Conservation (phyloP, 2,329 filamentous ascomycete genomes). For the Bipolaris sorokiniana region DNA sequence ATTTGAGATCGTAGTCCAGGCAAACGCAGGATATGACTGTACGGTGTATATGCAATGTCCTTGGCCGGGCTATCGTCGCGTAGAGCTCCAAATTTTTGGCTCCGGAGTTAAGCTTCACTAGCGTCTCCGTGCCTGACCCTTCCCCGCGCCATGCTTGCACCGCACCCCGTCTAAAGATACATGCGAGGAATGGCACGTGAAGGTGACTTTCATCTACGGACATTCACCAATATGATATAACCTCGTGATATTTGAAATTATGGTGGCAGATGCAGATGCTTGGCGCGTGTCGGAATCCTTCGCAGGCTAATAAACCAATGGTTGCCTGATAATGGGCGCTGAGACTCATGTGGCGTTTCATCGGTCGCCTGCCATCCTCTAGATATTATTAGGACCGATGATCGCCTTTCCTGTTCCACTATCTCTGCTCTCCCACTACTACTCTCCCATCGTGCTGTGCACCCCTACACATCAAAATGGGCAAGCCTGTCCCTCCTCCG, state of each 20-base stretch:
- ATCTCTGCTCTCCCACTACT: neutral
- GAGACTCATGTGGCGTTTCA: slow-evolving; percentile 33
- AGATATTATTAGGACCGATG: slow-evolving; percentile 12
- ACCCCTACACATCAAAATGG: slow-evolving; percentile 32
- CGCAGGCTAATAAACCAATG: slow-evolving; percentile 20
- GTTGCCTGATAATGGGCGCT: slow-evolving; percentile 32
- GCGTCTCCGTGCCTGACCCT: slow-evolving; percentile 25
- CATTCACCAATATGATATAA: neutral
- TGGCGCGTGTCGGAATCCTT: slow-evolving; percentile 9
- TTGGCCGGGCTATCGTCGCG: slow-evolving; percentile 16
- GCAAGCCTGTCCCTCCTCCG: slow-evolving; percentile 29
- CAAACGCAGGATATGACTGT: neutral
- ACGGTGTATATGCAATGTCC: neutral
- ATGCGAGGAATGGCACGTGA: neutral
- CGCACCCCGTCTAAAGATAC: neutral
- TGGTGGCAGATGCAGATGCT: neutral
- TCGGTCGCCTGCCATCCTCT: slow-evolving; percentile 18
- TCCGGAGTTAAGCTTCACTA: slow-evolving; percentile 40
- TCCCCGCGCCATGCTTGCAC: slow-evolving; percentile 10
- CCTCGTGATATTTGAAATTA: no score
- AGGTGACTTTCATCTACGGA: neutral
- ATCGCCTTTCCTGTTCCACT: slow-evolving; percentile 7
- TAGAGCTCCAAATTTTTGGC: slow-evolving; percentile 35
- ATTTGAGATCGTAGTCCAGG: slow-evolving; percentile 9
- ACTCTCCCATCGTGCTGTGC: neutral